Evolutionary conservation across 352 stramenopile species (phyloP).

Genomic region (Phytophthora ohioensis): DNA sequence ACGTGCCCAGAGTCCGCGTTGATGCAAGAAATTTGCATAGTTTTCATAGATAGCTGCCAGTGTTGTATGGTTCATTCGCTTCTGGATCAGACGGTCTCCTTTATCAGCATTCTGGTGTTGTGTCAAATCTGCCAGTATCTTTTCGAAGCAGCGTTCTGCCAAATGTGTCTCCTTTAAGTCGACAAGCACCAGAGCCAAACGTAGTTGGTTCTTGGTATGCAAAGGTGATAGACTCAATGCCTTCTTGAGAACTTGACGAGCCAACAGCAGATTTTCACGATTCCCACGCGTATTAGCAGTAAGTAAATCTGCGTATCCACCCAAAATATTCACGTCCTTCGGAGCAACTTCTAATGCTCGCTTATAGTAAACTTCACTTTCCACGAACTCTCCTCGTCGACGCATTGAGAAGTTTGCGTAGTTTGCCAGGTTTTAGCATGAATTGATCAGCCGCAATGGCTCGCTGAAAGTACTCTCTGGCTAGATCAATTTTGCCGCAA

Average conservation of each 20-base stretch:
- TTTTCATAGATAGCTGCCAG: constrained; percentile 17
- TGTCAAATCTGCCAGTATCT: not conserved
- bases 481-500: constrained; percentile 32
- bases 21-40: constrained; percentile 29
- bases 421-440: constrained; percentile 35
- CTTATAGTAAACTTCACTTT: constrained; percentile 44
- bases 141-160: constrained; percentile 22
- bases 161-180: constrained; percentile 16
- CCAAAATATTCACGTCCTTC: constrained; percentile 34
- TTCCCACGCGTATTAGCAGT: not conserved
- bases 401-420: constrained; percentile 53
- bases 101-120: too few species aligned
- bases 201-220: constrained; percentile 32
- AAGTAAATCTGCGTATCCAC: constrained; percentile 48
- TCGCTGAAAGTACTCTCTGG: constrained; percentile 31
- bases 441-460: constrained; percentile 29
- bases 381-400: constrained; percentile 25
- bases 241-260: constrained; percentile 35
- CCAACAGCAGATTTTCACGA: constrained; percentile 3
- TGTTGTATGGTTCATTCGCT: not conserved
- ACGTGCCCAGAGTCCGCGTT: constrained; percentile 17
- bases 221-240: constrained; percentile 27
- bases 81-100: too few species aligned
- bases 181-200: constrained; percentile 26
- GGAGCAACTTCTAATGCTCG: constrained; percentile 31